These are phyloP conservation scores for Panellus pusillus DNA, from an alignment of 768 basidiomycete genomes.

Conservation along the genomic window DNA sequence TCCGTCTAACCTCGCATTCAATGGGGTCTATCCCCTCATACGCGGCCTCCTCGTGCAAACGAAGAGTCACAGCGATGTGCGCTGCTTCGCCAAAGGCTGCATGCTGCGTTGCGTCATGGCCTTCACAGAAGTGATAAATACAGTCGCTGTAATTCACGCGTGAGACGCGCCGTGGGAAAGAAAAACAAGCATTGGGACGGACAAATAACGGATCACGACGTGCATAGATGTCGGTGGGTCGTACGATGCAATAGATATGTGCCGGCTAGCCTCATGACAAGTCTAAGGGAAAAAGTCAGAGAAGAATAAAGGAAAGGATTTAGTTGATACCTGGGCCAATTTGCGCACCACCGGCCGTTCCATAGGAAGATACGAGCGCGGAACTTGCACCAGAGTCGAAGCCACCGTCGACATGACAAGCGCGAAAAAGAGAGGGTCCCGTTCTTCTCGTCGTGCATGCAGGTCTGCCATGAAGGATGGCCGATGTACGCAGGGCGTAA, in stretches of 20 bases:
- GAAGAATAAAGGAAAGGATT: background rate
- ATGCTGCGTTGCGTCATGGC: constrained; percentile 84
- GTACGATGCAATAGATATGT: constrained; percentile 77
- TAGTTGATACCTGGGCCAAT: constrained; percentile 54
- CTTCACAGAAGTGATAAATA: constrained; percentile 86
- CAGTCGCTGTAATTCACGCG: constrained; percentile 55
- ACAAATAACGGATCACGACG: constrained; percentile 90
- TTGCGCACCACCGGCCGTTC: constrained; percentile 81
- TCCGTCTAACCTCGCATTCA: constrained; percentile 82
- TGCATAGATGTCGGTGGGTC: constrained; percentile 84
- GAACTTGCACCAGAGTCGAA: constrained; percentile 85
- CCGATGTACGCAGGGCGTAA: constrained; percentile 89
- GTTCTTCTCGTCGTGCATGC: constrained; percentile 74
- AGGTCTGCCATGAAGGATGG: constrained; percentile 93
- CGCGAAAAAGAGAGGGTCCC: constrained; percentile 87
- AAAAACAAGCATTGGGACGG: constrained; percentile 30
- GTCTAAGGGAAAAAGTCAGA: constrained; percentile 37
- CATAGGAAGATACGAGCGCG: constrained; percentile 86
- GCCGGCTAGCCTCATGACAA: constrained; percentile 80
- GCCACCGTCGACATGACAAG: constrained; percentile 89
- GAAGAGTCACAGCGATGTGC: constrained; percentile 77
- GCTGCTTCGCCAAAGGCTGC: constrained; percentile 86
- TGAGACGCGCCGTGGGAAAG: constrained; percentile 11
- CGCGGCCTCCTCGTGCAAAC: constrained; percentile 84
- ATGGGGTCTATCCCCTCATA: constrained; percentile 84